A percentile compares a stretch with the other conserved stretches of the same genome.
Conservation (phyloP, 2,329 filamentous ascomycete genomes). For the Ophiocordyceps australis region DNA sequence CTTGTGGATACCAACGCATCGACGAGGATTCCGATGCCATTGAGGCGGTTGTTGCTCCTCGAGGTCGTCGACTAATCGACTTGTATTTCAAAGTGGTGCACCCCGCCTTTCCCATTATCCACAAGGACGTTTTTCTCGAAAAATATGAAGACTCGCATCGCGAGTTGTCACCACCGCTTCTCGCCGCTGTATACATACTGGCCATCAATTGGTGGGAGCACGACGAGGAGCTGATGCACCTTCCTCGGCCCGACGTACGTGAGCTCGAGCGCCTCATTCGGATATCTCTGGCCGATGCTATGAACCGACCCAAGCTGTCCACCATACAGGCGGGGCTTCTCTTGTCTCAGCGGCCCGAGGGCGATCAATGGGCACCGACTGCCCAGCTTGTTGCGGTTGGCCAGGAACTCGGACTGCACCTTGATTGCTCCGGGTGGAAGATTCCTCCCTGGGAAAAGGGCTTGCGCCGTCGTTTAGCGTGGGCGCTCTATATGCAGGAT, state of each 20-base stretch:
- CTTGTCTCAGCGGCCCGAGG: constrained; percentile 56
- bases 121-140: constrained; percentile 64
- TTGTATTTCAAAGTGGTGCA: constrained; percentile 71
- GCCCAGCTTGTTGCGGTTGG: constrained; percentile 74
- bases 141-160: constrained; percentile 56
- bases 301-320: constrained; percentile 67
- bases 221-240: constrained; percentile 43
- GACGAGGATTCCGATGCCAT: constrained; percentile 51
- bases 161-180: constrained; percentile 57
- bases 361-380: constrained; percentile 69
- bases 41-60: constrained; percentile 56
- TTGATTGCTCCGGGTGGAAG: constrained; percentile 75
- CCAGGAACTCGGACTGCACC: constrained; percentile 75
- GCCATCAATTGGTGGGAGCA: constrained; percentile 81
- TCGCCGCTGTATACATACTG: constrained; percentile 69
- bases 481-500: constrained; percentile 89
- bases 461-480: constrained; percentile 67
- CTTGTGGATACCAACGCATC: constrained; percentile 54
- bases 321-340: constrained; percentile 63
- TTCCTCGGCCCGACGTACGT: constrained; percentile 52
- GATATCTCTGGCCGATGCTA: constrained; percentile 54
- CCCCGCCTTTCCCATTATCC: constrained; percentile 65
- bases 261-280: constrained; percentile 59
- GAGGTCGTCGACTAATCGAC: constrained; percentile 61
- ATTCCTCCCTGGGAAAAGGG: constrained; percentile 80